A percentile compares a stretch with the other conserved stretches of the same genome.
phyloP scores from a whole-genome alignment of 176 grass and related monocot species.

The Carex littledalei region DNA sequence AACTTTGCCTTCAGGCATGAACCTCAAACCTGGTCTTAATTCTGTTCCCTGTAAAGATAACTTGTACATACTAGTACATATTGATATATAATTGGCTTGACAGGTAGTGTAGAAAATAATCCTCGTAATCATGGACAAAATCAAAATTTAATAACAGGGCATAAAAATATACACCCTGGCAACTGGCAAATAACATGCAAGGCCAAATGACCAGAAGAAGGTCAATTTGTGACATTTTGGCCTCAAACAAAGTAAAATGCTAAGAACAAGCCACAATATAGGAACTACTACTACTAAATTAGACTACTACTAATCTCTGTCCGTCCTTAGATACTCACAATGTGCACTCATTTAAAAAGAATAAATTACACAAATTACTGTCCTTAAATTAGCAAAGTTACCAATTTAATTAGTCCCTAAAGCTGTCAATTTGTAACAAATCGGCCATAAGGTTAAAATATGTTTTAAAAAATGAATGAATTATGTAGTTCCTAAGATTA shows the following conservation, averaged over 20 bases:
- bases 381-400: background rate
- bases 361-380: background rate
- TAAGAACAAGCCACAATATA: background rate
- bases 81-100: background rate
- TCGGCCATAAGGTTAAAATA: background rate
- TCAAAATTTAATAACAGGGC: background rate
- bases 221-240: background rate
- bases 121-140: background rate
- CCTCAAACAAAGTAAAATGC: background rate
- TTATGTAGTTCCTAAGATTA: background rate
- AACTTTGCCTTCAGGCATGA: background rate
- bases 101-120: background rate
- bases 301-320: background rate
- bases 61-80: background rate
- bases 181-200: background rate
- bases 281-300: background rate
- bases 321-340: background rate
- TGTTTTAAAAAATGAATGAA: background rate
- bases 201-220: background rate
- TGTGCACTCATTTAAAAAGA: background rate
- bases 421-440: background rate
- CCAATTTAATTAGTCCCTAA: background rate
- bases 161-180: background rate
- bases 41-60: background rate
- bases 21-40: background rate